Evolutionary conservation across 257 asterid species (phyloP).

Genomic region (Linaria vulgaris): DNA sequence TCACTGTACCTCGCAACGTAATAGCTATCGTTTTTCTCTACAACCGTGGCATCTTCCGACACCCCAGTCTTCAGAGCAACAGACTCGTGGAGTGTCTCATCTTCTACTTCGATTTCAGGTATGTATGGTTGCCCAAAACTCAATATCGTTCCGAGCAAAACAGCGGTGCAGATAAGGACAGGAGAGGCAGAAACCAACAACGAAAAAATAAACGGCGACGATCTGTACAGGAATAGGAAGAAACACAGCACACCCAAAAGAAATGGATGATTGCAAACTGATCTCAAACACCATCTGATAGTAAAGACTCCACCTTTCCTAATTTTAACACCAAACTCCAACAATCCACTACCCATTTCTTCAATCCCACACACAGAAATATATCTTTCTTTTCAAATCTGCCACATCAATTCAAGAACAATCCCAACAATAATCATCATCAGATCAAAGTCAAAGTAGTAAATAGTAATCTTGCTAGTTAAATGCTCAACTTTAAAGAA

Average conservation of each 20-base stretch:
- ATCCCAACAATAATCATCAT: conserved; percentile 15
- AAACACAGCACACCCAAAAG: conserved; percentile 70
- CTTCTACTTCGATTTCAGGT: conserved; percentile 73
- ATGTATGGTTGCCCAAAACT: conserved; percentile 76
- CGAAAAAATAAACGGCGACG: conserved; percentile 71
- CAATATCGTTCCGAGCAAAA: conserved; percentile 80
- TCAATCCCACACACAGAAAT: conserved; percentile 18
- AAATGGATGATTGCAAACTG: conserved; percentile 70
- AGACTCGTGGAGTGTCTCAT: conserved; percentile 35
- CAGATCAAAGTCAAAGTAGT: conserved; percentile 28
- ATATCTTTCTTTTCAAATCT: conserved; percentile 32
- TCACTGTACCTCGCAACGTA: conserved; percentile 46
- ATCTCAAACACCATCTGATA: conserved; percentile 48
- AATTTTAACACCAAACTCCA: conserved; percentile 52
- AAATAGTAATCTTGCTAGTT: conserved; percentile 13
- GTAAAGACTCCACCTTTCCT: conserved; percentile 51
- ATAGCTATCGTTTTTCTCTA: conserved; percentile 48
- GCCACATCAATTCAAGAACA: conserved; percentile 33
- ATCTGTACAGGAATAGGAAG: conserved; percentile 59
- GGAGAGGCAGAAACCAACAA: conserved; percentile 74
- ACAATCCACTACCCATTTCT: conserved; percentile 38
- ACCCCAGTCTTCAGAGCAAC: conserved; percentile 41
- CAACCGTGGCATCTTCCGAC: conserved; percentile 36
- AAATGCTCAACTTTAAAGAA: conserved; percentile 29
- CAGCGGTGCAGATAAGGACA: conserved; percentile 77